Evolutionary conservation across 805 yeast genomes (phyloP).

Genomic region (Candida nonsorbophila): DNA sequence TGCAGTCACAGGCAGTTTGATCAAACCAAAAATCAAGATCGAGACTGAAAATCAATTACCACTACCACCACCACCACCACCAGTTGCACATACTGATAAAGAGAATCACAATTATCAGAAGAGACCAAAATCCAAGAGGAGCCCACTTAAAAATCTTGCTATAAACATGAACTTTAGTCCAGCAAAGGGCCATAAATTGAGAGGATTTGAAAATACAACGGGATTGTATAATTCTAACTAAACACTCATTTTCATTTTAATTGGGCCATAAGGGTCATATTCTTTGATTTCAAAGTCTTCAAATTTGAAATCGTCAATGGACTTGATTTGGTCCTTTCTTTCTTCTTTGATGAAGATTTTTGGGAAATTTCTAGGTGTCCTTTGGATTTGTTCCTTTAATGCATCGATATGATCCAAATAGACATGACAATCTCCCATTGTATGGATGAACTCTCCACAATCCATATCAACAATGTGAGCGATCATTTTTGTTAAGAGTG

Average conservation of each 20-base stretch:
- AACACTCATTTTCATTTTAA: constrained; percentile 97
- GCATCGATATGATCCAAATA: constrained; percentile 93
- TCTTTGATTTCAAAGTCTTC: constrained; percentile 83
- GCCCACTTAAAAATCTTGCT: no score
- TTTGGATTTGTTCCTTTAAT: constrained; percentile 66
- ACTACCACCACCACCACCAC: neutral
- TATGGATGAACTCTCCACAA: constrained; percentile 92
- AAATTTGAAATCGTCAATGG: constrained; percentile 81
- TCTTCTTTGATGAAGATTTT: constrained; percentile 64
- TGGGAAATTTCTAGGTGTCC: constrained; percentile 81
- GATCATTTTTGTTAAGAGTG: constrained; percentile 87
- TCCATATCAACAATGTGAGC: constrained; percentile 95
- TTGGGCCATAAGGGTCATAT: constrained; percentile 77
- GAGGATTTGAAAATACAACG: constrained; percentile 6
- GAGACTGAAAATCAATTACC: neutral
- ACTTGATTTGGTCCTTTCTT: constrained; percentile 37
- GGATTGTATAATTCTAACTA: constrained; percentile 26
- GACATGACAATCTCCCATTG: constrained; percentile 96
- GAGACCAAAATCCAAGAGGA: constrained; percentile 1
- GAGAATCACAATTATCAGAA: neutral
- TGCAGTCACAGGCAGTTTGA: constrained; percentile 43
- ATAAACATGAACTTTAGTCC: no score
- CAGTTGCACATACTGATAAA: neutral
- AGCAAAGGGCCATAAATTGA: neutral
- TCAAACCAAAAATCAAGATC: constrained; percentile 6